Evolutionary conservation across 768 basidiomycete genomes (phyloP), one percentile per base, ranked within the genome.

Genomic region (Russula olivacea): DNA sequence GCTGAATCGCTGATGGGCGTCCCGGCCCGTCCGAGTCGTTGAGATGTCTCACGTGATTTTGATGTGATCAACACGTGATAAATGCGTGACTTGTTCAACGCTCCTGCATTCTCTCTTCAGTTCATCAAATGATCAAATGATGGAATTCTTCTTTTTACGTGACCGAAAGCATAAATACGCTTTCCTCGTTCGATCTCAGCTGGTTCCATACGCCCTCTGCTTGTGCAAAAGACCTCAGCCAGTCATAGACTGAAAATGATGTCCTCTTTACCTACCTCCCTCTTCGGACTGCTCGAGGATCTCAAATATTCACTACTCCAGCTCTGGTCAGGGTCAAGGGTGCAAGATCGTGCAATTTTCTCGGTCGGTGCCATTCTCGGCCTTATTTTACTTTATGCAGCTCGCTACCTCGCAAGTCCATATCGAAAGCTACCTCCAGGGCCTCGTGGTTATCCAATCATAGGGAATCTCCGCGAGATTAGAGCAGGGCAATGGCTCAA

Each of bases 381-480:
- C 23, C 9, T 40, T 30, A 17, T 52, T 7, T 12, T 63, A 3
- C 28, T 56, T 12, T 51, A 11, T 5, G 3, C 30, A 1, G 54
- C 36, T 25, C 64, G 36, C 49, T 57, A 57, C 52, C 0, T 60
- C 19, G 14, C 58, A 5, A 64, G 59, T 30, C 62, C 62, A 19
- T 59, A 48, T 30, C 49, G 58, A 11, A 58, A 59, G 40, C 32
- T 54, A 54, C 52, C 52, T 15, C 52, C 34, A 3, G 52, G 52
- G 6, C 63, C 63, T 6, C 47, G 59, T 14, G 59, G 63, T 34
- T 61, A 61, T 9, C 64, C 60, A 3, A 45, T 65, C 36, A 48
- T 61, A 38, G 59, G 60, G 2, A 65, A 61, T 45, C 21, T 50
- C 4, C 11, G 53, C 4, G 43, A 52, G 23, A 15, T 61, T 1